A percentile compares a stretch with the other conserved stretches of the same genome.
Conservation (phyloP, 2,329 filamentous ascomycete genomes). For the Nectriaceae sp. region DNA sequence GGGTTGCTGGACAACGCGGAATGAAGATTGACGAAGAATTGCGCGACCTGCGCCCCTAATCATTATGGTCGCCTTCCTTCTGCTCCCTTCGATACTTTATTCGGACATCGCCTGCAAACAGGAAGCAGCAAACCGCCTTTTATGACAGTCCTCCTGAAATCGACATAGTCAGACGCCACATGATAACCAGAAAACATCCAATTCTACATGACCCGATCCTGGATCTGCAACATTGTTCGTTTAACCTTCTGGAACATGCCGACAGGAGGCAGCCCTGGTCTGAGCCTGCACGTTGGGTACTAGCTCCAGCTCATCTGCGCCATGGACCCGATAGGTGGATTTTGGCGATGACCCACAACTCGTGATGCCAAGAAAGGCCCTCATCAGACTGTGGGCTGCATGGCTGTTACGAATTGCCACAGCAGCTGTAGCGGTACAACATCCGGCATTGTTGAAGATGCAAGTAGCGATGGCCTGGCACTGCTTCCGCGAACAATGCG, state of each 20-base stretch:
- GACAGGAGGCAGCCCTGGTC: conserved; percentile 13
- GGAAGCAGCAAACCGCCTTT: not conserved
- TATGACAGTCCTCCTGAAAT: not conserved
- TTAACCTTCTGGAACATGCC: conserved; percentile 28
- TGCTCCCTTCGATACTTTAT: not conserved
- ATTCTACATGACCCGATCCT: conserved; percentile 16
- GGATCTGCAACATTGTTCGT: conserved; percentile 15
- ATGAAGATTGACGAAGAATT: conserved; percentile 18
- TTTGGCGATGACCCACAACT: conserved; percentile 17
- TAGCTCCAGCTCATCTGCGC: conserved; percentile 5
- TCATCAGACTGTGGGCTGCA: conserved; percentile 13
- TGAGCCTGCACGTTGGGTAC: conserved; percentile 16
- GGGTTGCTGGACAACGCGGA: conserved; percentile 19
- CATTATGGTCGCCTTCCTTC: not conserved
- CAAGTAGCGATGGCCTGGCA: no score
- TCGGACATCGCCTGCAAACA: no score
- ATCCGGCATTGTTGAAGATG: no score
- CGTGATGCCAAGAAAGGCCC: conserved; percentile 25
- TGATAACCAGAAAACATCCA: no score
- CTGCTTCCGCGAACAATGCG: no score
- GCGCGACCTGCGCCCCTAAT: conserved; percentile 2
- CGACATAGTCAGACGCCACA: no score
- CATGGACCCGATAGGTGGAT: conserved; percentile 29
- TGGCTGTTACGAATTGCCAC: conserved; percentile 13
- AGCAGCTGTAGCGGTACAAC: not conserved